Conservation (phyloP, 257 asterid genomes). For the Nicotiana noctiflora region DNA sequence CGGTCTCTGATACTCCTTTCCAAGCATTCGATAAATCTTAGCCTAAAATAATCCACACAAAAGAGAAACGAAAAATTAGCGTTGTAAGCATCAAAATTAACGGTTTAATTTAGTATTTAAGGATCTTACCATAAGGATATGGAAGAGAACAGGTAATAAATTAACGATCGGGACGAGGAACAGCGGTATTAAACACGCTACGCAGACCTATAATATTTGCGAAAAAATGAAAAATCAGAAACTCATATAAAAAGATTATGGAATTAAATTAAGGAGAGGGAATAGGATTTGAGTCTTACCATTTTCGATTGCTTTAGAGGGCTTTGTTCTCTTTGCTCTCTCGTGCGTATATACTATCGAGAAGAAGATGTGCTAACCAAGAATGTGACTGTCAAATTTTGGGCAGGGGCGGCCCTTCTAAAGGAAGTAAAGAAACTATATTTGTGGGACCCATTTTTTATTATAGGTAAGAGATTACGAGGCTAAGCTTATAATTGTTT, state of each 20-base stretch:
- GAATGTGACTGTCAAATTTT: not conserved
- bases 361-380: not conserved
- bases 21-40: conserved; percentile 60
- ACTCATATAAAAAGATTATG: not conserved
- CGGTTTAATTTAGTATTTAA: not conserved
- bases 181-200: conserved; percentile 80
- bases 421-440: no score
- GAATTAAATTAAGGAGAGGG: not conserved
- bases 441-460: no score
- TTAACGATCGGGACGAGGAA: conserved; percentile 93
- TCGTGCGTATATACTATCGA: not conserved
- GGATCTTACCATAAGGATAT: conserved; percentile 57
- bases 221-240: not conserved
- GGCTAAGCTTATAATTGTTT: no score
- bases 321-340: not conserved
- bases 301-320: not conserved
- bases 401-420: not conserved
- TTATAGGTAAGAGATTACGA: no score
- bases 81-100: not conserved
- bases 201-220: conserved; percentile 51
- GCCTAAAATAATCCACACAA: conserved; percentile 37
- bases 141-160: conserved; percentile 67
- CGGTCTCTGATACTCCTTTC: conserved; percentile 90
- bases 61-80: not conserved
- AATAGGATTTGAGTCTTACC: not conserved